phyloP scores from a whole-genome alignment of 805 yeast species.

The Spathaspora girioi region DNA sequence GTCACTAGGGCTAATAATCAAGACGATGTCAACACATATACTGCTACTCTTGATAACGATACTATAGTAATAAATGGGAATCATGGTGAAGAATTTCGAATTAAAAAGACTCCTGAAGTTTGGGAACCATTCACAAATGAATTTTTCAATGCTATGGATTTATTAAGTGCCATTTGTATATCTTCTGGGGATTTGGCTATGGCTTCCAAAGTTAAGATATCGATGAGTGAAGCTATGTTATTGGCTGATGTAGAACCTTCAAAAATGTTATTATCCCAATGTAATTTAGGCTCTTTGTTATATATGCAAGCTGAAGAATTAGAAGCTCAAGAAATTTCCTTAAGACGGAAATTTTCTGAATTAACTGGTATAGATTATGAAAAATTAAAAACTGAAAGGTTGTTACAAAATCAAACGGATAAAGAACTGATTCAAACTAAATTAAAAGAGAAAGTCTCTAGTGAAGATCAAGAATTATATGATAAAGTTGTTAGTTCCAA shows the following conservation, averaged over 20 bases:
- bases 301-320: constrained; percentile 64
- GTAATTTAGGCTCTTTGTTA: constrained; percentile 65
- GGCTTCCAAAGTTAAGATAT: constrained; percentile 58
- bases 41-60: constrained; percentile 14
- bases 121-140: constrained; percentile 79
- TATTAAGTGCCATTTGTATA: constrained; percentile 67
- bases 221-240: constrained; percentile 71
- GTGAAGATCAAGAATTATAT: constrained; percentile 22
- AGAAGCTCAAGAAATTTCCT: constrained; percentile 44
- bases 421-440: not conserved
- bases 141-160: constrained; percentile 71
- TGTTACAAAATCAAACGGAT: constrained; percentile 5
- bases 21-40: constrained; percentile 5
- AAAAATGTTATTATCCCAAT: constrained; percentile 60
- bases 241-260: constrained; percentile 64
- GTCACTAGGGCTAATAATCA: not conserved
- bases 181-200: constrained; percentile 62
- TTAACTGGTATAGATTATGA: constrained; percentile 22
- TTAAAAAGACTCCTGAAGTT: constrained; percentile 41
- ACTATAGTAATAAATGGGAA: constrained; percentile 12
- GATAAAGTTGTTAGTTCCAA: constrained; percentile 14
- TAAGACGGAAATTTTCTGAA: constrained; percentile 20
- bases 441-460: constrained; percentile 2
- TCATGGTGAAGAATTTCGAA: constrained; percentile 14
- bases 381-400: constrained; percentile 10